Conservation (phyloP, 2,329 filamentous ascomycete genomes). For the Rhynchosporium secalis region DNA sequence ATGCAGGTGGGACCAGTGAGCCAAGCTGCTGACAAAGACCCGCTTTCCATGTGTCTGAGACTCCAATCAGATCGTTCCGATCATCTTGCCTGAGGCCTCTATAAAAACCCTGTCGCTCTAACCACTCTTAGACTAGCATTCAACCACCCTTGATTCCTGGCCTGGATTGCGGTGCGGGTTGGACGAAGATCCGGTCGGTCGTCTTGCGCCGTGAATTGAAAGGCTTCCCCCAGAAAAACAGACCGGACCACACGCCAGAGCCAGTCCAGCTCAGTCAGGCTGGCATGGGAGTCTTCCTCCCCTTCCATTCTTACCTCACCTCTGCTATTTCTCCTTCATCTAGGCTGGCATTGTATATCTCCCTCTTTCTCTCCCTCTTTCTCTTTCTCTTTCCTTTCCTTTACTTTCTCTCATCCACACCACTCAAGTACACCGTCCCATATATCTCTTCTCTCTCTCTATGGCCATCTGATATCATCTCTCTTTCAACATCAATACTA, state of each 20-base stretch:
- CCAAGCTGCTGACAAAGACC: slow-evolving; percentile 6
- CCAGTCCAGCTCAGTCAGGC: background rate
- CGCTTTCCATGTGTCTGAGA: background rate
- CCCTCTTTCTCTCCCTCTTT: too few relatives aligned
- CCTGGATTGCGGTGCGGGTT: background rate
- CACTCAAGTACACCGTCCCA: slow-evolving; percentile 23
- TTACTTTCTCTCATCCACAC: slow-evolving; percentile 19
- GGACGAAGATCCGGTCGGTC: slow-evolving; percentile 1
- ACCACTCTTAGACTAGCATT: background rate
- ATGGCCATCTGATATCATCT: slow-evolving; percentile 11
- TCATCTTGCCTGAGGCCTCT: background rate
- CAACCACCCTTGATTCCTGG: slow-evolving; percentile 11
- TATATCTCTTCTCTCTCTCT: slow-evolving; percentile 15
- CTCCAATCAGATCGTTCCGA: background rate
- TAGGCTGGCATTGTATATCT: slow-evolving; percentile 13
- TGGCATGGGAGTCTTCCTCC: slow-evolving; percentile 6
- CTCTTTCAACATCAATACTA: background rate
- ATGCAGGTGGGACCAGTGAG: background rate
- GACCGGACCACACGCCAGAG: background rate
- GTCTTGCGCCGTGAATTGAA: background rate
- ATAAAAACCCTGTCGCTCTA: background rate
- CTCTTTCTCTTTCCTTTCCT: slow-evolving; percentile 11
- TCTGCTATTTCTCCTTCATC: slow-evolving; percentile 12
- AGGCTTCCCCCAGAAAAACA: background rate
- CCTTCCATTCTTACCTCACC: slow-evolving; percentile 11